Percentiles rank a stretch among this genome's conserved stretches.
These are phyloP conservation scores for Leccinum fuscescens DNA, from an alignment of 1,284 basidiomycete species.

Conservation along the genomic window DNA sequence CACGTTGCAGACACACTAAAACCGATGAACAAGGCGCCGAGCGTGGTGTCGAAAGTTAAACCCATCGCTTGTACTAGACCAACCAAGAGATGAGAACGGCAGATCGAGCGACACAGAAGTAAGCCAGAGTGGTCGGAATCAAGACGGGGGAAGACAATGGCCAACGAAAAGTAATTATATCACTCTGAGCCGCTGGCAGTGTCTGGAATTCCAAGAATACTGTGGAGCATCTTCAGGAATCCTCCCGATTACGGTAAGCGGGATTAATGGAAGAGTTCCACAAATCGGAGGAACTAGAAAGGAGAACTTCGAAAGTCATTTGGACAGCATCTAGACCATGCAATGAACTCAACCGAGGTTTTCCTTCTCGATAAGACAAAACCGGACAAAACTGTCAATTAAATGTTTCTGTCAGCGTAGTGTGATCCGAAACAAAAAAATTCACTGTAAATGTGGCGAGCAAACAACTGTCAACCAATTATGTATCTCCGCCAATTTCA, in stretches of 20 bases:
- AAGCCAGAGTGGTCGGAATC: conserved; percentile 8
- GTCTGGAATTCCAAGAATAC: neutral
- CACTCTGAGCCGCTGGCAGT: neutral
- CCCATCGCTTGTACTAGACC: conserved; percentile 13
- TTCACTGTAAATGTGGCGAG: neutral
- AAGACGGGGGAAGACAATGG: conserved; percentile 10
- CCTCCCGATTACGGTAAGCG: neutral
- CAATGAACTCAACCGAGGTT: neutral
- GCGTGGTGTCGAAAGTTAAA: conserved; percentile 45
- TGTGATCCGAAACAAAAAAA: neutral
- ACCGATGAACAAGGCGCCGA: conserved; percentile 59
- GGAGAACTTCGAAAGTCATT: neutral
- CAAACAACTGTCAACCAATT: neutral
- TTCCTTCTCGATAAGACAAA: neutral
- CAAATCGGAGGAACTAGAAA: neutral
- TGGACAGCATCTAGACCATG: neutral
- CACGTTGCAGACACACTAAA: conserved; percentile 50
- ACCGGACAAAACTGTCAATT: neutral
- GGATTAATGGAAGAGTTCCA: neutral
- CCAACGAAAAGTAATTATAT: conserved; percentile 1
- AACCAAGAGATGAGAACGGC: neutral
- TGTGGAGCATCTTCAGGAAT: neutral
- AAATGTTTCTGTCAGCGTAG: neutral
- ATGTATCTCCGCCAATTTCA: neutral
- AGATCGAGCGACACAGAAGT: conserved; percentile 6